These are phyloP conservation scores for Candida insectorum DNA, from an alignment of 805 yeast genomes.

Conservation along the genomic window DNA sequence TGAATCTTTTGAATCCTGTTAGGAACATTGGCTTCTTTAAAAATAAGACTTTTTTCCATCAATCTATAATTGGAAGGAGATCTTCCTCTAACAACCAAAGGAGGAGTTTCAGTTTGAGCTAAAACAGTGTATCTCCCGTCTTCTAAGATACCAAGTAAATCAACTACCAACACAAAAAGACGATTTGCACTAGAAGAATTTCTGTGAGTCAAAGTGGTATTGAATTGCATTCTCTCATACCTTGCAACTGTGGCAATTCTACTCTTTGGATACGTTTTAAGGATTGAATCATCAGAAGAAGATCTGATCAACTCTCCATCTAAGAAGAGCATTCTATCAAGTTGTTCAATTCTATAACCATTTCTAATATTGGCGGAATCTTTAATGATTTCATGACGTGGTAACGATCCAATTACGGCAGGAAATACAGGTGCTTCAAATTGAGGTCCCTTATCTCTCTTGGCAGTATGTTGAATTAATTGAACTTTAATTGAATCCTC, in stretches of 20 bases:
- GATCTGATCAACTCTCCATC: background rate
- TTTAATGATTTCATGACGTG: slow-evolving; percentile 53
- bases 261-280: slow-evolving; percentile 46
- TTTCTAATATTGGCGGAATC: slow-evolving; percentile 64
- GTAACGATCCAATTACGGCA: slow-evolving; percentile 55
- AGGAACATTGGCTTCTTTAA: no score
- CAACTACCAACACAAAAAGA: slow-evolving; percentile 50
- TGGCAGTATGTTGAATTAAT: slow-evolving; percentile 69
- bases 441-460: slow-evolving; percentile 72
- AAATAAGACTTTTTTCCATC: no score
- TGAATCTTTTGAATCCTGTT: background rate
- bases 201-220: slow-evolving; percentile 47
- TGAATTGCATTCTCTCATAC: slow-evolving; percentile 67
- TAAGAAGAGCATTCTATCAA: slow-evolving; percentile 49
- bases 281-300: slow-evolving; percentile 16
- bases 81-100: slow-evolving; percentile 59
- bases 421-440: slow-evolving; percentile 53
- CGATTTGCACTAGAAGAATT: slow-evolving; percentile 43
- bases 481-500: slow-evolving; percentile 47
- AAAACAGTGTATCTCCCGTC: slow-evolving; percentile 28
- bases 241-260: slow-evolving; percentile 56
- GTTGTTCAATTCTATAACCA: slow-evolving; percentile 46
- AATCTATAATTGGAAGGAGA: slow-evolving; percentile 68
- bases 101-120: slow-evolving; percentile 55
- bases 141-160: slow-evolving; percentile 45